phyloP scores from a whole-genome alignment of 2,329 filamentous ascomycete species.

The Nannizzia gypsea region DNA sequence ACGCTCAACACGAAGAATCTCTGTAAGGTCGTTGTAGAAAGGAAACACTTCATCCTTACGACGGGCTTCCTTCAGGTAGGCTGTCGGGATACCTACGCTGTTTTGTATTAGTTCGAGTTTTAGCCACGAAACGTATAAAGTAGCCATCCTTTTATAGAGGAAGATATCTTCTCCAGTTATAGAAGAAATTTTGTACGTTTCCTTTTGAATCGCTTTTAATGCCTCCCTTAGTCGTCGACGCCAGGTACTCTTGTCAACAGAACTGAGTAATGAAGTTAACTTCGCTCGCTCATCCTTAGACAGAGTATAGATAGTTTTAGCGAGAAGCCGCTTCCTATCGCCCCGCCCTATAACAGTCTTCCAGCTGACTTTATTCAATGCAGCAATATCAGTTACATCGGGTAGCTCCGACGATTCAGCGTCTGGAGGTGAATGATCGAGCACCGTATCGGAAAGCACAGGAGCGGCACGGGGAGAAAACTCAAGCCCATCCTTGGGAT shows the following conservation, averaged over 20 bases:
- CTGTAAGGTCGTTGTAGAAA: slow-evolving; percentile 23
- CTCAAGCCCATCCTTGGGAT: neutral
- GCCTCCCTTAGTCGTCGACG: neutral
- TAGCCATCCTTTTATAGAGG: slow-evolving; percentile 17
- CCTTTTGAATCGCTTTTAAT: neutral
- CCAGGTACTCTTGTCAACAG: neutral
- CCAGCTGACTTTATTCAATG: slow-evolving; percentile 26
- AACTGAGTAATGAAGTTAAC: neutral
- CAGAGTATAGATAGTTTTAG: slow-evolving; percentile 20
- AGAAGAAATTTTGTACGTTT: slow-evolving; percentile 11
- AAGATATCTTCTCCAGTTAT: slow-evolving; percentile 12
- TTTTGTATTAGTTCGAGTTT: slow-evolving; percentile 16
- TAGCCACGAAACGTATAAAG: slow-evolving; percentile 25
- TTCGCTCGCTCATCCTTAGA: slow-evolving; percentile 13
- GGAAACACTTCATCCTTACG: slow-evolving; percentile 18
- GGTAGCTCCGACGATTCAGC: slow-evolving; percentile 8
- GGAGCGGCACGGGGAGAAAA: neutral
- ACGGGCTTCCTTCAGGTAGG: slow-evolving; percentile 18
- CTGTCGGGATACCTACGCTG: slow-evolving; percentile 16
- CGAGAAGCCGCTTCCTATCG: slow-evolving; percentile 29
- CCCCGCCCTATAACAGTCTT: slow-evolving; percentile 24
- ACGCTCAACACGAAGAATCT: slow-evolving; percentile 13
- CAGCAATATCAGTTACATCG: slow-evolving; percentile 18
- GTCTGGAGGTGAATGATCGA: neutral
- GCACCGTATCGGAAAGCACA: neutral